Conservation (phyloP, 2,329 filamentous ascomycete genomes). For the Cercospora sp. region DNA sequence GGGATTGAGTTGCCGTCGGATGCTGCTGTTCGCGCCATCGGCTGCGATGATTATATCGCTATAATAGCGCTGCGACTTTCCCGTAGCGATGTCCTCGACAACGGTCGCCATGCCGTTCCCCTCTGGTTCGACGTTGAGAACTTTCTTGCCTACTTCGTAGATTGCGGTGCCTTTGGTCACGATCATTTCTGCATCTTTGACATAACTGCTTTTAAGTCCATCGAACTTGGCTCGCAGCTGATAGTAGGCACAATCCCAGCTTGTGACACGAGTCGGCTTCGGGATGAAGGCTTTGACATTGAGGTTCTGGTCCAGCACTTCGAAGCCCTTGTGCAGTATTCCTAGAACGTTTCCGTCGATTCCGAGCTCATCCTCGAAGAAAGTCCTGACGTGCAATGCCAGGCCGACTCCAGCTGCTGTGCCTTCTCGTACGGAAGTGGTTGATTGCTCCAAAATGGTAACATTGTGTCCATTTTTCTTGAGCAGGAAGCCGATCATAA, state of each 20-base stretch:
- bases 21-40: constrained; percentile 29
- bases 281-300: constrained; percentile 12
- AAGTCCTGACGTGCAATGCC: constrained; percentile 18
- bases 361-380: constrained; percentile 28
- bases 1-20: constrained; percentile 24
- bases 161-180: constrained; percentile 13
- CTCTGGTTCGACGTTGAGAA: constrained; percentile 13
- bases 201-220: constrained; percentile 22
- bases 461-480: constrained; percentile 47
- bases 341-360: constrained; percentile 22
- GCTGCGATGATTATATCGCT: constrained; percentile 30
- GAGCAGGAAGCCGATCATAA: constrained; percentile 45
- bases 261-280: constrained; percentile 14
- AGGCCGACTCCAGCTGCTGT: constrained; percentile 30
- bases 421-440: constrained; percentile 25
- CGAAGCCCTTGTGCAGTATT: constrained; percentile 14
- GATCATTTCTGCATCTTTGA: constrained; percentile 15
- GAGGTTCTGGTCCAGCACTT: constrained; percentile 22
- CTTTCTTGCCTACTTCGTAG: constrained; percentile 20
- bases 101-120: constrained; percentile 9
- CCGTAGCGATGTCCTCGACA: constrained; percentile 18
- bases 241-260: constrained; percentile 29
- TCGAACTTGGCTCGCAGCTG: constrained; percentile 28
- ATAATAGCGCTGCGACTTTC: constrained; percentile 8
- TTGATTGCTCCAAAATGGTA: constrained; percentile 39